Evolutionary conservation across 176 grass and related monocot species (phyloP).

Genomic region (Eremochloa ophiuroides): DNA sequence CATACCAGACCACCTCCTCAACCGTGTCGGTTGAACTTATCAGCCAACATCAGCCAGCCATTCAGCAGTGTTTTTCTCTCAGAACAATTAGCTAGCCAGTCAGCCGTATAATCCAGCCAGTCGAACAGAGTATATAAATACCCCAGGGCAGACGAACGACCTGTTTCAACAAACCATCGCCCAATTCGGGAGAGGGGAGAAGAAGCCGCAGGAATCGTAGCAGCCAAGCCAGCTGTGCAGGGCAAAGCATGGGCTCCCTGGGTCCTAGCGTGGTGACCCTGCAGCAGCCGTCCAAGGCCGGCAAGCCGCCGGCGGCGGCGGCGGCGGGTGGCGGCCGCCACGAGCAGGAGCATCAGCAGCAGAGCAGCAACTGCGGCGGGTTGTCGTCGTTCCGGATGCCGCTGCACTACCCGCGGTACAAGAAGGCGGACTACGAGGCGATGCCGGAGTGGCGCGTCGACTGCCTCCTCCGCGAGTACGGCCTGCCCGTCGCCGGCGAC

Average conservation of each 20-base stretch:
- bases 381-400: slow-evolving; percentile 48
- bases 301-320: not conserved
- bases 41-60: no score
- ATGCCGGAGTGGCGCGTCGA: slow-evolving; percentile 87
- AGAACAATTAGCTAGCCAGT: no score
- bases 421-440: slow-evolving; percentile 68
- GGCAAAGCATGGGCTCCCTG: slow-evolving; percentile 25
- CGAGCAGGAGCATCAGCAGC: not conserved
- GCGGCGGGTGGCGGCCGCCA: not conserved
- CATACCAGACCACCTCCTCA: no score
- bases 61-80: no score
- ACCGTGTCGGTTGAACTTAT: no score
- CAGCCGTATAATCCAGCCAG: no score
- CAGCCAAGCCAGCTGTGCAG: not conserved
- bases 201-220: not conserved
- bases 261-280: not conserved
- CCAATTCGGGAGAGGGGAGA: not conserved
- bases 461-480: slow-evolving; percentile 61
- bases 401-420: slow-evolving; percentile 72
- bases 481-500: slow-evolving; percentile 39
- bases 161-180: slow-evolving; percentile 3
- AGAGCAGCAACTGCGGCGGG: not conserved
- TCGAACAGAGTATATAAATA: slow-evolving; percentile 21
- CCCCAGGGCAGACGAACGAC: not conserved
- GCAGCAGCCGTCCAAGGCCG: not conserved